Conservation (phyloP, 345 rosid species). For the Toxicodendron radicans region DNA sequence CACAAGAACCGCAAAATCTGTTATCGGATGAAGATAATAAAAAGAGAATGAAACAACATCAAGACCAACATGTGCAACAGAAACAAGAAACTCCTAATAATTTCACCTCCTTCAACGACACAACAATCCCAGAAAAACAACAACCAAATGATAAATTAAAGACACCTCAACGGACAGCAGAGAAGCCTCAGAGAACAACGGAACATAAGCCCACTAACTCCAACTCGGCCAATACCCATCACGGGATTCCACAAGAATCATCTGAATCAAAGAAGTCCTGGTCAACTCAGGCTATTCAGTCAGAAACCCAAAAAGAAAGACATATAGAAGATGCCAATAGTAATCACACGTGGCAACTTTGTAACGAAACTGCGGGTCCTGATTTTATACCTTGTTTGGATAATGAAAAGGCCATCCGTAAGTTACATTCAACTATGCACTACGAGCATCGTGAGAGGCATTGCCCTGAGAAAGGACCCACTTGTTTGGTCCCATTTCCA, state of each 20-base stretch:
- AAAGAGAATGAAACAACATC: conserved; percentile 20
- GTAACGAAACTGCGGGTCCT: conserved; percentile 72
- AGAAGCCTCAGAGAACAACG: conserved; percentile 6
- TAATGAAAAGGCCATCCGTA: conserved; percentile 65
- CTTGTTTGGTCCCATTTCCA: conserved; percentile 70
- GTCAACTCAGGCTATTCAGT: conserved; percentile 71
- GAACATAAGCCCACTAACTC: conserved; percentile 16
- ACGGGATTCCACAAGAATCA: conserved; percentile 79
- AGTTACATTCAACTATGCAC: conserved; percentile 55
- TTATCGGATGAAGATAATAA: conserved; percentile 28
- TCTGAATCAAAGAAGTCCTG: conserved; percentile 72
- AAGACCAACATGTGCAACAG: conserved; percentile 23
- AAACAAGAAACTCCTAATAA: background rate
- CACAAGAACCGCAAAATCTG: conserved; percentile 32
- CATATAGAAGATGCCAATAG: conserved; percentile 38
- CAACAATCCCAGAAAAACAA: conserved; percentile 28
- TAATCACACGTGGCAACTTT: conserved; percentile 60
- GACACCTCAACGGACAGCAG: conserved; percentile 14
- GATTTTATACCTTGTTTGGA: conserved; percentile 97
- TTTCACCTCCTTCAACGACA: conserved; percentile 28
- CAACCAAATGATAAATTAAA: conserved; percentile 18
- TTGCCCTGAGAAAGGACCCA: conserved; percentile 81
- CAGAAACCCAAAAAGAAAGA: conserved; percentile 75
- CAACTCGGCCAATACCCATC: conserved; percentile 26
- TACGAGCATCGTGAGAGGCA: conserved; percentile 93